Evolutionary conservation across 768 basidiomycete species (phyloP), one percentile per base, ranked within the genome.

Genomic region (Boletus sensibilis): DNA sequence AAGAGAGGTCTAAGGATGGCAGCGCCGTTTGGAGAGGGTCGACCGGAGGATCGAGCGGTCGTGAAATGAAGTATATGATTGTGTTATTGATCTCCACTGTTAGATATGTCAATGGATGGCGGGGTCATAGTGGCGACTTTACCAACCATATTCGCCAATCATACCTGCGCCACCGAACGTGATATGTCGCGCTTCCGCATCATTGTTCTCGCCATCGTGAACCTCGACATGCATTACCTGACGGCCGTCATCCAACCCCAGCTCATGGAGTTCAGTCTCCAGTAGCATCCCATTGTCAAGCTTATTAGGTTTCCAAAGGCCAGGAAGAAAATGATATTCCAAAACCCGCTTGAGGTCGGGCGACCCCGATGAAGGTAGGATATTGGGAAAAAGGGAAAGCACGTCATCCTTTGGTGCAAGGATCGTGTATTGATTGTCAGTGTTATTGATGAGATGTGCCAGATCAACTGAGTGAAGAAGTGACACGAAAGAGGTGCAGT

Each of bases 351-450:
- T 87, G 53, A 98, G 75, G 57, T 90, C 90, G 16, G 79, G 77
- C 20, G 78, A 84, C 5, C 90, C 91, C 31, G 71, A 74, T 53
- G 83, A 76, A 5, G 92, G 92, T 21, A 90, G 69, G 14, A 72
- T 75, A 43, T 76, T 74, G 16, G 79, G 77, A 47, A 82, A 82
- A 35, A 85, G 55, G 21, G 79, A 76, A 37, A 98, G 70, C 6
- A 96, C 88, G 52, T 95, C 92, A 70, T 99, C 94, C 45, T 81
- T 79, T 0, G 93, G 94, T 0, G 95, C 97, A 44, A 98, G 86
- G 56, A 99, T 94, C 1, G 97, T 98, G 73, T 87, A 89, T 39
- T 84, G 74, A 13, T 80, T 64, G 44, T 84, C 77, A 11, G 85
- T 85, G 66, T 85, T 81, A 59, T 91, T 90, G 73, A 92, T 80